Conservation (phyloP, 352 stramenopile genomes). For the Pythium myriotylum region DNA sequence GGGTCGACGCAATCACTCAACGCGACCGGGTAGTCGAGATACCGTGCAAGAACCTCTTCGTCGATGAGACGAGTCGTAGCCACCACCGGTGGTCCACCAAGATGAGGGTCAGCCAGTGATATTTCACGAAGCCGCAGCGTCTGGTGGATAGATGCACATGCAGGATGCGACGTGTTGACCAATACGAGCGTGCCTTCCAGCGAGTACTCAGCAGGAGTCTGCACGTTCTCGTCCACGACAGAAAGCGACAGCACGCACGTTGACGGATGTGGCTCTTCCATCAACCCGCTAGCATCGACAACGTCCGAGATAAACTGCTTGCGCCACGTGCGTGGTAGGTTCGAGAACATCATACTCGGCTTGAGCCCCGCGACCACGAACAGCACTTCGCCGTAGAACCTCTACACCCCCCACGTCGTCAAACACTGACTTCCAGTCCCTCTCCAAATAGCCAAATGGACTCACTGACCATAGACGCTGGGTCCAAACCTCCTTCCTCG, state of each 20-base stretch:
- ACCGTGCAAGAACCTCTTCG: conserved; percentile 42
- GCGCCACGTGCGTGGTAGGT: conserved; percentile 52
- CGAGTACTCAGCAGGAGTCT: conserved; percentile 38
- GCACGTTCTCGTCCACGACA: conserved; percentile 31
- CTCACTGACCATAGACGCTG: conserved; percentile 46
- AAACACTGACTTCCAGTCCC: too few relatives aligned
- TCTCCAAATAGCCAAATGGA: background rate
- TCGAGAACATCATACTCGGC: conserved; percentile 65
- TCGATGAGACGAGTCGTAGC: conserved; percentile 18
- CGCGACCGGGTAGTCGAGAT: conserved; percentile 69
- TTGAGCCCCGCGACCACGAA: conserved; percentile 70
- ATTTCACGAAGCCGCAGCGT: conserved; percentile 25
- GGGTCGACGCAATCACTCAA: conserved; percentile 53
- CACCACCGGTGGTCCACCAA: background rate
- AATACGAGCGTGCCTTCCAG: conserved; percentile 36
- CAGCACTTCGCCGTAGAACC: conserved; percentile 75
- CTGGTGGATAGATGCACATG: conserved; percentile 26
- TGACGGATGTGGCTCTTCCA: conserved; percentile 5
- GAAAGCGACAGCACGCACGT: conserved; percentile 23
- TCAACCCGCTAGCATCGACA: conserved; percentile 38
- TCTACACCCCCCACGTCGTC: background rate
- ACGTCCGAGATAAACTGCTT: conserved; percentile 46
- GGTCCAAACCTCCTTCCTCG: conserved; percentile 40
- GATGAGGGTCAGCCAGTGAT: background rate
- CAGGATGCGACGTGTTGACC: conserved; percentile 35